Evolutionary conservation across 768 basidiomycete species (phyloP), one percentile per base, ranked within the genome.

Genomic region (Amanita pseudoporphyria): DNA sequence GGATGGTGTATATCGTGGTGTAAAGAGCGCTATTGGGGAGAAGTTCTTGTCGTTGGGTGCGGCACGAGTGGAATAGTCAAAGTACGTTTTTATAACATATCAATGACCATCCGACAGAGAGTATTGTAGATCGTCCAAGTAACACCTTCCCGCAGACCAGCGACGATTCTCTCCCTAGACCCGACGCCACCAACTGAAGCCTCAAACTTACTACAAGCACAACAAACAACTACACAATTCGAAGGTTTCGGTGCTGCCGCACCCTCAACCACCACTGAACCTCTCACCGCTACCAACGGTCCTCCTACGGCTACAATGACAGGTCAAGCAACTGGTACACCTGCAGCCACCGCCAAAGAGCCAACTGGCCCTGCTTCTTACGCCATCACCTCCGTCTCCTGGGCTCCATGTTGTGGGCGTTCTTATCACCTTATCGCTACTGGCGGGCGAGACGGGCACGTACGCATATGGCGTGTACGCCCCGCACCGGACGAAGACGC

Each of bases 1-100:
- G 94, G 88, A 1, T 97, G 92, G 92, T 86, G 83, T 50, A 65
- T 99, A 37, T 86, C 85, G 6, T 99, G 94, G 93, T 97, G 94
- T 65, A 90, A 91, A 60, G 96, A 98, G 58, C 75, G 78, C 53
- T 96, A 93, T 65, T 96, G 93, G 93, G 95, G 95, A 1, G 88
- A 93, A 60, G 60, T 95, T 16, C 71, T 97, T 43, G 92, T 91
- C 7, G 82, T 81, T 0, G 78, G 81, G 1, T 78, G 77, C 47
- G 93, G 92, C 1, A 72, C 78, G 1, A 77, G 71, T 51, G 87
- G 88, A 0, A 65, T 79, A 18, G 70, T 97, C 39, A 92, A 95
- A 64, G 91, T 93, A 6, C 16, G 7, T 16, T 21, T 54, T 36
- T 22, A 49, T 45, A 47, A 41, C 13, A 44, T 47, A 30, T 35